Percentiles rank a stretch among this genome's conserved stretches.
Evolutionary conservation across 371 early-diverging fungal species (phyloP).

Genomic region (Sporodiniella umbellata): DNA sequence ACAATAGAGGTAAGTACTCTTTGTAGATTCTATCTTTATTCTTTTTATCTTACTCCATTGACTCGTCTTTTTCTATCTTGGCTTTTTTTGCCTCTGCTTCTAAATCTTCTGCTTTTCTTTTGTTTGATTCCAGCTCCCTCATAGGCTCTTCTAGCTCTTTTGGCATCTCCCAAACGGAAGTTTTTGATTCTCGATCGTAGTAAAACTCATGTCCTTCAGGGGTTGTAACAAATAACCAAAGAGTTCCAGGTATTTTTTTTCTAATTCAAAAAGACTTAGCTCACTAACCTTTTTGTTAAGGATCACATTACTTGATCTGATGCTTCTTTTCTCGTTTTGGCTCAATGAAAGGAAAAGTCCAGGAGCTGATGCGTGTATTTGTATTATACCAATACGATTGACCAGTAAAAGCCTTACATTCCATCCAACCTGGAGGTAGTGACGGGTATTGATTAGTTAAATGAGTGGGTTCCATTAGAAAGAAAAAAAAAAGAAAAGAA

Average conservation of each 20-base stretch:
- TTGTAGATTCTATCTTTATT: slow-evolving; percentile 14
- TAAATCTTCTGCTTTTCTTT: too few relatives aligned
- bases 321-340: slow-evolving; percentile 23
- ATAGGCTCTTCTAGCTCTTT: slow-evolving; percentile 47
- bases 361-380: slow-evolving; percentile 49
- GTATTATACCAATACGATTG: slow-evolving; percentile 61
- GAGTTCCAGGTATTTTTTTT: slow-evolving; percentile 64
- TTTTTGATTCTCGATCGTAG: slow-evolving; percentile 65
- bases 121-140: too few relatives aligned
- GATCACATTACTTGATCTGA: slow-evolving; percentile 30
- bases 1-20: slow-evolving; percentile 19
- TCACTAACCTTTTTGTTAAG: background rate
- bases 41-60: slow-evolving; percentile 11
- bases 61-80: slow-evolving; percentile 7
- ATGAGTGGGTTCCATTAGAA: background rate
- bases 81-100: slow-evolving; percentile 25
- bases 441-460: background rate
- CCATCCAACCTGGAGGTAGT: slow-evolving; percentile 61
- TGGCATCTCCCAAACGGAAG: slow-evolving; percentile 70
- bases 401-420: slow-evolving; percentile 55
- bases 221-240: slow-evolving; percentile 77
- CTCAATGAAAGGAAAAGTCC: slow-evolving; percentile 42
- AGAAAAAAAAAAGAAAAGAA: background rate
- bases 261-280: slow-evolving; percentile 21
- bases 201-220: slow-evolving; percentile 72